Base-by-base conservation (phyloP, 2,329 filamentous ascomycete species). In the Microdochium bolleyi region DNA sequence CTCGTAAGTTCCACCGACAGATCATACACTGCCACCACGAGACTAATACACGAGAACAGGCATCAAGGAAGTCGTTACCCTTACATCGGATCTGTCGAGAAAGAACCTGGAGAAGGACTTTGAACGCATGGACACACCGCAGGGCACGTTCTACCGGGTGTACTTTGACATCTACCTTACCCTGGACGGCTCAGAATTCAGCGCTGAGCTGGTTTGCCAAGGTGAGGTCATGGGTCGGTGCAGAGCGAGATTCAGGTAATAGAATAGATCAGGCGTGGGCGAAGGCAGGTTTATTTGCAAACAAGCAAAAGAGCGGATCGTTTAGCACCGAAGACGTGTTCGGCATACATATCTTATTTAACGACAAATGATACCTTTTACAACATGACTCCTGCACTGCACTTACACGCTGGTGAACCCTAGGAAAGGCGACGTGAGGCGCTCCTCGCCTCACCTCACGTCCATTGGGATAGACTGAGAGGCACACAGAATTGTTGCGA, bases 31-130 rank as follows among this genome's bases (percentile, higher is more conserved):
- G 30, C 2, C 41, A 9, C 51, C 54, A 59, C 68, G 69, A 67
- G 66, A 59, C 49, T 62, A 41, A 61, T 54, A 56, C 51, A 50
- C 16, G 53, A 38, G 37, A 56, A 57, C 60, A 96, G 92, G 92
- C 61, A 97, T 97, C 82, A 97, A 97, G 81, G 94, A 97, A 73
- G 91, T 97, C 53, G 94, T 97, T 58, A 99, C 94, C 1, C 84
- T 99, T 50, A 97, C 94, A 2, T 97, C 92, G 2, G 94, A 99
- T 68, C 79, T 99, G 53, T 96, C 92, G 49, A 87, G 92, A 62
- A 99, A 97, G 80, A 97, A 97, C 68, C 85, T 99, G 13, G 94
- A 99, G 71, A 97, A 96, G 73, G 94, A 99, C 70, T 99, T 99
- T 65, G 94, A 99, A 74, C 85, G 94, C 67, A 97, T 97, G 94